phyloP scores from a whole-genome alignment of 306 rosid genomes.

The Lotus japonicus region DNA sequence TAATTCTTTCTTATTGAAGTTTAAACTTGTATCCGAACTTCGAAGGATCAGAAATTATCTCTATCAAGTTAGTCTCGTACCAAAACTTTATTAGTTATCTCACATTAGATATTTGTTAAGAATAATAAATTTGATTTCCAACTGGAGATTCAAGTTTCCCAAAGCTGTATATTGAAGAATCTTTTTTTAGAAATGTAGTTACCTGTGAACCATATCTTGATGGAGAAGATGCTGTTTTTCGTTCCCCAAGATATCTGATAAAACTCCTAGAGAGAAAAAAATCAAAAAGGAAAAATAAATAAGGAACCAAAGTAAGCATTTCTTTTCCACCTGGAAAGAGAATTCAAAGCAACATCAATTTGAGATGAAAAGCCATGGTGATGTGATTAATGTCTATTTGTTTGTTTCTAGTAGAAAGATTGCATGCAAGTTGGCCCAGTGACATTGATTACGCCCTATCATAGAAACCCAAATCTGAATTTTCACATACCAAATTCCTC shows the following conservation, averaged over 20 bases:
- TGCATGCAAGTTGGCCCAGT: not conserved
- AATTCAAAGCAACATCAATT: not conserved
- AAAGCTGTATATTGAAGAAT: not conserved
- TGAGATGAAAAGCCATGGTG: not conserved
- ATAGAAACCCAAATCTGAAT: not conserved
- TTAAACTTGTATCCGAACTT: not conserved
- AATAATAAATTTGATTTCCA: constrained; percentile 2
- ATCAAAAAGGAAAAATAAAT: not conserved
- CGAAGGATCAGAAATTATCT: not conserved
- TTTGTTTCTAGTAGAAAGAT: not conserved
- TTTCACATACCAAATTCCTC: constrained; percentile 75
- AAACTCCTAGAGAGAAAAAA: constrained; percentile 58
- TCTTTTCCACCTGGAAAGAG: constrained; percentile 22
- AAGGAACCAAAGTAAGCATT: constrained; percentile 5
- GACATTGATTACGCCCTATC: not conserved
- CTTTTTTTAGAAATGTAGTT: constrained; percentile 7
- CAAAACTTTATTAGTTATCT: not conserved
- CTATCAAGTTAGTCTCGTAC: not conserved
- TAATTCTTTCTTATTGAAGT: not conserved
- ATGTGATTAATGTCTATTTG: not conserved
- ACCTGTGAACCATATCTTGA: constrained; percentile 81
- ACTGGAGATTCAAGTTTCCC: constrained; percentile 1
- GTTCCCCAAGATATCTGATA: constrained; percentile 76
- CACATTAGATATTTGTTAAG: not conserved
- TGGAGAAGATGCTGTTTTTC: constrained; percentile 53